These are phyloP conservation scores for Angomonas deanei DNA, from an alignment of 208 protist genomes.

Conservation along the genomic window DNA sequence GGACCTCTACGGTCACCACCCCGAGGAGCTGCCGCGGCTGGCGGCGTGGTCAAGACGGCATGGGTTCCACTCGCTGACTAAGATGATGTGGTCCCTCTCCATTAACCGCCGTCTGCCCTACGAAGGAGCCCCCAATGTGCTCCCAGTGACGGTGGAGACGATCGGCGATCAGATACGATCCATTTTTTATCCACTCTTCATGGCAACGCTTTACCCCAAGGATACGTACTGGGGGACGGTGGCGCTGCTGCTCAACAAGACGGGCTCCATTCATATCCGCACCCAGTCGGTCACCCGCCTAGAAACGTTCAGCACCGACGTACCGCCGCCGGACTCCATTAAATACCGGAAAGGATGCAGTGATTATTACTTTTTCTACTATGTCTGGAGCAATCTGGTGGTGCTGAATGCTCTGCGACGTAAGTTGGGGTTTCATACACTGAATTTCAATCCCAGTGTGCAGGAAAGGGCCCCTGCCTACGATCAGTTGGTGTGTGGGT, in stretches of 20 bases:
- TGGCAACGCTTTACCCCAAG: conserved; percentile 93
- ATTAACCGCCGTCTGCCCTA: conserved; percentile 33
- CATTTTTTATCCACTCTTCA: conserved; percentile 98
- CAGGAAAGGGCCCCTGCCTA: conserved; percentile 78
- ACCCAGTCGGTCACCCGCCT: conserved; percentile 35
- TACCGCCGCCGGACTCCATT: conserved; percentile 50
- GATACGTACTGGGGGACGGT: conserved; percentile 85
- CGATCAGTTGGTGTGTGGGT: conserved; percentile 92
- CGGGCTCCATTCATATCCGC: conserved; percentile 92
- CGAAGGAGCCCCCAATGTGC: conserved; percentile 21
- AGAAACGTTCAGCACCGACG: conserved; percentile 38
- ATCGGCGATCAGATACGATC: conserved; percentile 83
- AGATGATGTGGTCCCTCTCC: conserved; percentile 70
- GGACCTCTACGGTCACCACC: conserved; percentile 60
- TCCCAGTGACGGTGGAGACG: conserved; percentile 40
- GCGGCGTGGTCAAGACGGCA: conserved; percentile 77
- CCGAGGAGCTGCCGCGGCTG: conserved; percentile 56
- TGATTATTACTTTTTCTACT: conserved; percentile 98
- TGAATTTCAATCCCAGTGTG: conserved; percentile 92
- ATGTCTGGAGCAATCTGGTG: conserved; percentile 96
- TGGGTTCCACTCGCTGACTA: conserved; percentile 76
- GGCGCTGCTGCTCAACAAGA: conserved; percentile 90
- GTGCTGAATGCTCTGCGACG: conserved; percentile 94
- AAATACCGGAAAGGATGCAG: conserved; percentile 82
- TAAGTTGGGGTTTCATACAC: conserved; percentile 63